These are phyloP conservation scores for Kondoa malvinella DNA, from an alignment of 768 basidiomycete genomes.

Conservation along the genomic window DNA sequence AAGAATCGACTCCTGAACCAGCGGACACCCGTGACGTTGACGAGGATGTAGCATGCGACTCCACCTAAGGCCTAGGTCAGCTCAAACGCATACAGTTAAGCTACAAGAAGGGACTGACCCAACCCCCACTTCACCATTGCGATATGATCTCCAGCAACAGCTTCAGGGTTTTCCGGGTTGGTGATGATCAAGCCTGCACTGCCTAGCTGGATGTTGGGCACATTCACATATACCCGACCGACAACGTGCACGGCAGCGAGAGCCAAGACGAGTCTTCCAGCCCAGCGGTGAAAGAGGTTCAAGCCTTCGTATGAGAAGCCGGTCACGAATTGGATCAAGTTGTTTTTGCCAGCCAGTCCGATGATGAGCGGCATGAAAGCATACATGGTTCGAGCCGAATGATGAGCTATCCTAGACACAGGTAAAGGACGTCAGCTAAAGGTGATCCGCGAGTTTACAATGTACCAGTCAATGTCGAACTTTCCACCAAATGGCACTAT, in stretches of 20 bases:
- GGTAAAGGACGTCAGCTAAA: not conserved
- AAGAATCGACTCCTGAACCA: not conserved
- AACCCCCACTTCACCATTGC: not conserved
- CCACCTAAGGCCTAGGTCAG: too few relatives aligned
- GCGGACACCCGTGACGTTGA: not conserved
- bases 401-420: not conserved
- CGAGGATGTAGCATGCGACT: not conserved
- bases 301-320: not conserved
- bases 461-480: not conserved
- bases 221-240: not conserved
- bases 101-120: too few relatives aligned
- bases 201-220: not conserved
- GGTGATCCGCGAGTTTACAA: not conserved
- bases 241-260: not conserved
- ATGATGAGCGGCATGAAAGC: not conserved
- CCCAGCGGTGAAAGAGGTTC: not conserved
- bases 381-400: not conserved
- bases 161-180: too few relatives aligned
- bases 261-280: not conserved
- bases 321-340: not conserved
- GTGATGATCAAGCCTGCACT: not conserved
- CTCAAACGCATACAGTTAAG: too few relatives aligned
- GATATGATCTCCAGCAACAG: not conserved
- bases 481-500: not conserved
- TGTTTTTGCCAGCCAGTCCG: not conserved